These are phyloP conservation scores for Aspergillus clavatus DNA, from an alignment of 2,329 filamentous ascomycete genomes.

Conservation along the genomic window DNA sequence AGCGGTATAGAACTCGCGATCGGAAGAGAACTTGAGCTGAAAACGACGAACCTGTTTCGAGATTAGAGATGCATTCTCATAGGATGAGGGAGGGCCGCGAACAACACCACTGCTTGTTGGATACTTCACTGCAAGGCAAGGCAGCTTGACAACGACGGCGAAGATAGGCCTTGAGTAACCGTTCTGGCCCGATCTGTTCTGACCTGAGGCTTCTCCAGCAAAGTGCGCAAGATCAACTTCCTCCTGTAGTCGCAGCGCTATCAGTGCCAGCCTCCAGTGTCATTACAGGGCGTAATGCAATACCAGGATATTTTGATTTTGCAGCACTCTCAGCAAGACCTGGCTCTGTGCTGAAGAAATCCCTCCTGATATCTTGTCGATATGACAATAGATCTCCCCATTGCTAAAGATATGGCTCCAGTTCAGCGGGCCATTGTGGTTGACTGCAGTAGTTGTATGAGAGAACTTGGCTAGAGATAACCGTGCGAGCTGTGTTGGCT, in stretches of 20 bases:
- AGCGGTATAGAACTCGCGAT: constrained; percentile 39
- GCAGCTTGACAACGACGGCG: constrained; percentile 41
- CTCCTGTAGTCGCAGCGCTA: constrained; percentile 29
- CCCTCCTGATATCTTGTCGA: constrained; percentile 27
- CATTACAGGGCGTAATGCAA: neutral
- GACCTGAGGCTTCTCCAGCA: constrained; percentile 20
- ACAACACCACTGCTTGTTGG: constrained; percentile 26
- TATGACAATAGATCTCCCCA: constrained; percentile 31
- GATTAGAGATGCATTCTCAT: neutral
- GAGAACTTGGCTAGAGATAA: constrained; percentile 42
- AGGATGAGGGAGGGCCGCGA: constrained; percentile 1
- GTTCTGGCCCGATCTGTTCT: constrained; percentile 15
- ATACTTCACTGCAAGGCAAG: constrained; percentile 45
- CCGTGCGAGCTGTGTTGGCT: constrained; percentile 15
- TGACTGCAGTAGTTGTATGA: constrained; percentile 36
- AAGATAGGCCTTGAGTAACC: constrained; percentile 27
- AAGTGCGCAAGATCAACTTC: constrained; percentile 37
- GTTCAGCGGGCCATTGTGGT: constrained; percentile 35
- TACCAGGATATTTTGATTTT: constrained; percentile 37
- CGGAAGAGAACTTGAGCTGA: constrained; percentile 41
- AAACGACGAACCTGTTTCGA: constrained; percentile 40
- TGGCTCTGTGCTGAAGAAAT: constrained; percentile 7
- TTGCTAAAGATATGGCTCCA: constrained; percentile 43
- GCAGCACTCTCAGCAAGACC: constrained; percentile 32
- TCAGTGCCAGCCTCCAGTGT: neutral